Evolutionary conservation across 768 basidiomycete species (phyloP).

Genomic region (Leccinum incarnatum): DNA sequence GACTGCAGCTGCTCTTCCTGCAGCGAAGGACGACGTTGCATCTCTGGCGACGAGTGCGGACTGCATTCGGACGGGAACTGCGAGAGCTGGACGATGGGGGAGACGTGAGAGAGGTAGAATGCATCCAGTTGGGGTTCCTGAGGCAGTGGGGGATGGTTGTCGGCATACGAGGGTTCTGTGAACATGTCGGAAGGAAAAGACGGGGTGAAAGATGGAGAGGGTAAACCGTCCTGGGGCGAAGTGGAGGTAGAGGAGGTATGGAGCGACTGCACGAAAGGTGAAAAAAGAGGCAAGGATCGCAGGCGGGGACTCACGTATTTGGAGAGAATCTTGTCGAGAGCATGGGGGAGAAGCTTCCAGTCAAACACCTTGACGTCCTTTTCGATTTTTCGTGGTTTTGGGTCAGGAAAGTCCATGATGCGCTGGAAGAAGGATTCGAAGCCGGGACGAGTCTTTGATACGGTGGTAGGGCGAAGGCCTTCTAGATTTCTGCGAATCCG

Average conservation of each 20-base stretch:
- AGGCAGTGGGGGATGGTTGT: slow-evolving; percentile 6
- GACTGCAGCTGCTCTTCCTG: slow-evolving; percentile 23
- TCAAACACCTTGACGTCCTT: slow-evolving; percentile 92
- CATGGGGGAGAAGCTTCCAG: slow-evolving; percentile 68
- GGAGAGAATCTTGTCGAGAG: slow-evolving; percentile 74
- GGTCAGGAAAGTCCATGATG: slow-evolving; percentile 95
- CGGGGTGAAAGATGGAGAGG: slow-evolving; percentile 33
- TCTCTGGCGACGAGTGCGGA: slow-evolving; percentile 12
- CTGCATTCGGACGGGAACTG: slow-evolving; percentile 18
- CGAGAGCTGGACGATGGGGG: slow-evolving; percentile 17
- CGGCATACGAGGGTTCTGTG: slow-evolving; percentile 5
- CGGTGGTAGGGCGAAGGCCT: slow-evolving; percentile 85
- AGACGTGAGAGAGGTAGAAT: slow-evolving; percentile 19
- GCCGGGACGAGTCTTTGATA: slow-evolving; percentile 80
- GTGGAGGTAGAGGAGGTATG: slow-evolving; percentile 40
- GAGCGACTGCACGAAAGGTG: slow-evolving; percentile 39
- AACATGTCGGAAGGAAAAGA: slow-evolving; percentile 17
- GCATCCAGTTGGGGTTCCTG: slow-evolving; percentile 17
- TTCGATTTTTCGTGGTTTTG: slow-evolving; percentile 95
- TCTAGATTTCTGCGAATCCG: slow-evolving; percentile 93
- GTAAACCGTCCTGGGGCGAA: slow-evolving; percentile 15
- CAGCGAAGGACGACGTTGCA: slow-evolving; percentile 13
- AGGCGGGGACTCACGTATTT: slow-evolving; percentile 65
- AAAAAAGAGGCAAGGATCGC: not conserved
- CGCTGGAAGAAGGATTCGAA: slow-evolving; percentile 88